Evolutionary conservation across 345 rosid species (phyloP), one percentile per base, ranked within the genome.

Genomic region (Bruguiera gymnorhiza): DNA sequence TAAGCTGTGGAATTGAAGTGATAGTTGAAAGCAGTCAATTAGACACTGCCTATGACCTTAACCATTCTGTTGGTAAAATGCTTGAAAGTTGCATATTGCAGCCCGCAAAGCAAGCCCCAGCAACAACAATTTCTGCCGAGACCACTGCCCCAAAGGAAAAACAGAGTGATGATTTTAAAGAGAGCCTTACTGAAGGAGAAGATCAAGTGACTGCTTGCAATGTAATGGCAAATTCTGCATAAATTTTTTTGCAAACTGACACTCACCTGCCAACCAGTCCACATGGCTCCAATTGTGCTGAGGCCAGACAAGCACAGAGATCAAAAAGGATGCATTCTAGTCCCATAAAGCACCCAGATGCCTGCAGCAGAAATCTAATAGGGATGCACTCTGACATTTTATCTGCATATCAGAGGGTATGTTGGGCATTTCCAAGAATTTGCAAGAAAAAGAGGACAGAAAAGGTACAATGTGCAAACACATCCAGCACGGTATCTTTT

Each of bases 401-500:
- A 53, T 66, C 61, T 43, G 72, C 76, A 73, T 84, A 80, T 76
- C 75, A 80, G 72, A 57, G 63, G 15, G 26, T 34, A 46, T 55
- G 67, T 54, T 75, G 78, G 78, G 61, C 76, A 69, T 68, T 72
- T 65, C 76, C 81, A 3, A 74, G 54, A 10, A 70, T 66, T 58
- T 68, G 63, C 63, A 86, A 79, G 81, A 84, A 80, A 75, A 84
- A 56, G 76, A 85, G 85, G 74, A 83, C 82, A 5, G 83, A 73
- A 43, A 84, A 80, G 56, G 81, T 78, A 66, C 87, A 77, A 66
- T 54, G 46, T 59, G 66, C 80, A 50, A 51, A 73, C 29, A 59
- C 72, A 30, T 65, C 79, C 43, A 79, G 78, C 72, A 23, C 76
- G 70, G 75, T 87, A 64, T 70, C 85, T n/a, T 61, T 69, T 60